These are phyloP conservation scores for Amanita subjunquillea DNA, from an alignment of 768 basidiomycete species.

Conservation along the genomic window DNA sequence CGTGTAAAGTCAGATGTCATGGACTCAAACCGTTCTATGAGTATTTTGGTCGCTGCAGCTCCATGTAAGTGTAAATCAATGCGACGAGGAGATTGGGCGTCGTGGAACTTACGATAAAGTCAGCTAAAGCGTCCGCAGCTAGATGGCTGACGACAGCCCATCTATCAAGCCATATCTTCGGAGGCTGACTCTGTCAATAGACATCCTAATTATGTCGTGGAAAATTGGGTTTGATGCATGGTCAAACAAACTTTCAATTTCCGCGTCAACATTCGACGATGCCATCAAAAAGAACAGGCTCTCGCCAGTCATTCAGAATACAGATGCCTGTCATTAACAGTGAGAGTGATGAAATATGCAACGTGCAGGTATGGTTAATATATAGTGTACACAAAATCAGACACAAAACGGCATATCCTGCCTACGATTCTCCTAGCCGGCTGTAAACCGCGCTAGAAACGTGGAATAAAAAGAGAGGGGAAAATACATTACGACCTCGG, in stretches of 20 bases:
- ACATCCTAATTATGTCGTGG: not conserved
- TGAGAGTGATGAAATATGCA: slow-evolving; percentile 2
- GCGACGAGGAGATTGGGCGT: not conserved
- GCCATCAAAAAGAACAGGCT: not conserved
- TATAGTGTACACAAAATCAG: slow-evolving; percentile 1
- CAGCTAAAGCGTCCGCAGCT: not conserved
- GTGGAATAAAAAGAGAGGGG: not conserved
- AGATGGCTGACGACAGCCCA: not conserved
- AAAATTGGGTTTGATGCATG: not conserved
- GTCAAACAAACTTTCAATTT: not conserved
- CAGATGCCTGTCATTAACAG: not conserved
- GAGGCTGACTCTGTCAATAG: not conserved
- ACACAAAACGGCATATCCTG: not conserved
- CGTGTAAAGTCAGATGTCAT: not conserved
- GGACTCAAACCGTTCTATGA: slow-evolving; percentile 1
- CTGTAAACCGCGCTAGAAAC: not conserved
- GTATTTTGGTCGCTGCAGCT: slow-evolving; percentile 1
- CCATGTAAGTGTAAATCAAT: not conserved
- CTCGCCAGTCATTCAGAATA: not conserved
- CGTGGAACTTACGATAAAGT: not conserved
- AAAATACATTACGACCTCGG: not conserved
- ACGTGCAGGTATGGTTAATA: slow-evolving; percentile 3
- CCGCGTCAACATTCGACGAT: not conserved
- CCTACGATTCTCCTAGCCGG: not conserved
- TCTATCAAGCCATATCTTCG: not conserved